phyloP scores from a whole-genome alignment of 2,329 filamentous ascomycete species.

The Herpotrichia juniperi region DNA sequence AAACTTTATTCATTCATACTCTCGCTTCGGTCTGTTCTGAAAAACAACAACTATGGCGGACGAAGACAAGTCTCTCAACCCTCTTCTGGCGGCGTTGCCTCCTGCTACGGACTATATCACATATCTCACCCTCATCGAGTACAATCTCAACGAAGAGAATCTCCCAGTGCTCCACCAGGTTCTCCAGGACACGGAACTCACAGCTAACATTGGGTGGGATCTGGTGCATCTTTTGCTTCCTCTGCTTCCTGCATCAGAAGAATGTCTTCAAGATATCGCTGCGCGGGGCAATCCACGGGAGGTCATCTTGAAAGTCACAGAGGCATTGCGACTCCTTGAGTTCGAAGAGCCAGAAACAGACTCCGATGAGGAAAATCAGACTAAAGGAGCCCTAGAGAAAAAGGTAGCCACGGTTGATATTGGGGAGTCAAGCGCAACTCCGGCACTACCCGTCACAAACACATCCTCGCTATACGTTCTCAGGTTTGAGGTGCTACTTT shows the following conservation, averaged over 20 bases:
- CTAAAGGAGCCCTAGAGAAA: constrained; percentile 14
- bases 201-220: constrained; percentile 83
- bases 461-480: constrained; percentile 50
- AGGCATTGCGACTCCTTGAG: constrained; percentile 68
- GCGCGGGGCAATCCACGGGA: constrained; percentile 80
- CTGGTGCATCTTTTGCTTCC: constrained; percentile 76
- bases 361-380: constrained; percentile 50
- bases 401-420: constrained; percentile 30
- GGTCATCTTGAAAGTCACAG: constrained; percentile 80
- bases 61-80: constrained; percentile 46
- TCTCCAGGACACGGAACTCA: constrained; percentile 70
- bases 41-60: constrained; percentile 33
- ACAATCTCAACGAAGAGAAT: constrained; percentile 70
- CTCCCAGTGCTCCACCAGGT: constrained; percentile 72
- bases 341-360: constrained; percentile 59
- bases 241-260: constrained; percentile 68
- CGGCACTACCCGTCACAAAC: constrained; percentile 26
- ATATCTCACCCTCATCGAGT: constrained; percentile 79
- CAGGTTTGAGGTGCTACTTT: constrained; percentile 72
- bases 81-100: constrained; percentile 64
- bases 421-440: constrained; percentile 40
- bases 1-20: not conserved
- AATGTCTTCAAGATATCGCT: constrained; percentile 75
- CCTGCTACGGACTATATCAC: constrained; percentile 73
- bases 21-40: not conserved